Evolutionary conservation across 2,329 filamentous ascomycete species (phyloP).

Genomic region (Aspergillus persii): DNA sequence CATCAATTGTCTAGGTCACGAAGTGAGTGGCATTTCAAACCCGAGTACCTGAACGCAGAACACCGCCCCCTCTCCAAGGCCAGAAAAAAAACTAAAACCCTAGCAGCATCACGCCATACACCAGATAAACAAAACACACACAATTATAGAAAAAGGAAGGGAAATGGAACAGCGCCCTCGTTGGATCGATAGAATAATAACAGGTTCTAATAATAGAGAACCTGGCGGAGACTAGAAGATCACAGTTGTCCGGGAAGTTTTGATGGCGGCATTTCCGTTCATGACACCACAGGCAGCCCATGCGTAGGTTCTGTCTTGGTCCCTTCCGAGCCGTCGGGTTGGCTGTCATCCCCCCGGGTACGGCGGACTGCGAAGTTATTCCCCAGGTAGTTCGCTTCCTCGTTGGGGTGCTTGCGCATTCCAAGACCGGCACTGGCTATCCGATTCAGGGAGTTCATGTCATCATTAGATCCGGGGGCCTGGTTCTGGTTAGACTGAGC

Average conservation of each 20-base stretch:
- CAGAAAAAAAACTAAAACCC: slow-evolving; percentile 12
- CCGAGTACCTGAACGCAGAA: slow-evolving; percentile 16
- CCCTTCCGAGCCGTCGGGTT: slow-evolving; percentile 22
- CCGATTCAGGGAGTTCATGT: slow-evolving; percentile 43
- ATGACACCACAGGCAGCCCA: slow-evolving; percentile 28
- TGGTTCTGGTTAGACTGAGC: slow-evolving; percentile 28
- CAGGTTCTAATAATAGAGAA: background rate
- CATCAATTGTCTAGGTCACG: background rate
- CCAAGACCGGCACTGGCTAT: slow-evolving; percentile 44
- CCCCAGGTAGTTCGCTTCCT: slow-evolving; percentile 35
- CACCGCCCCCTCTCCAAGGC: slow-evolving; percentile 15
- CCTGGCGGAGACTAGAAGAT: background rate
- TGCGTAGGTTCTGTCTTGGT: slow-evolving; percentile 29
- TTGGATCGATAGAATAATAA: background rate
- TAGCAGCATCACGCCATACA: slow-evolving; percentile 21
- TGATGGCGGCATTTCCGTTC: background rate
- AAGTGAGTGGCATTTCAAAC: slow-evolving; percentile 2
- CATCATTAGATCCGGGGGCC: slow-evolving; percentile 30
- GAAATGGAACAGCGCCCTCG: background rate
- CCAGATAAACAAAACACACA: slow-evolving; percentile 9
- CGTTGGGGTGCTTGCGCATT: slow-evolving; percentile 43
- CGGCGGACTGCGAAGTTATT: slow-evolving; percentile 34
- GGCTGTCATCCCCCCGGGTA: slow-evolving; percentile 29
- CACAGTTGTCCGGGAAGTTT: background rate
- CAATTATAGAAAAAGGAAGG: background rate